Conservation (phyloP, 164 flowering plant species). For the Berberis thunbergii region DNA sequence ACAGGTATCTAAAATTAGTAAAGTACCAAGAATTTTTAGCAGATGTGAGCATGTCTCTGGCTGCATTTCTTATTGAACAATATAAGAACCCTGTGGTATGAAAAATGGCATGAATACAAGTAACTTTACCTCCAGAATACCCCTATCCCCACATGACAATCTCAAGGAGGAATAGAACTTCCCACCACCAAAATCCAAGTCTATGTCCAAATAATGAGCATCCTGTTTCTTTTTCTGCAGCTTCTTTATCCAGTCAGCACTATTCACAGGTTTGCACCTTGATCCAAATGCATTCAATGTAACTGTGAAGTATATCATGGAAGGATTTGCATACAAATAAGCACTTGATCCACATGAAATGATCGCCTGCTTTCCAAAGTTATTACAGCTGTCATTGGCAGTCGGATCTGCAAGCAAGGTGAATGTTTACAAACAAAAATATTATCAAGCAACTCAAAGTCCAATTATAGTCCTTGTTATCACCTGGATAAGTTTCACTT, state of each 20-base stretch:
- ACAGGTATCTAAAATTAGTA: too few relatives aligned
- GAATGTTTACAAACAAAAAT: neutral
- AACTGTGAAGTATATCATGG: constrained; percentile 54
- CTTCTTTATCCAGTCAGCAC: constrained; percentile 75
- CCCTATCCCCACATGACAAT: constrained; percentile 62
- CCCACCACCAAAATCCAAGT: constrained; percentile 72
- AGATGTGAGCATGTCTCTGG: too few relatives aligned
- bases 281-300: constrained; percentile 46
- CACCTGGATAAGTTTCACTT: constrained; percentile 59
- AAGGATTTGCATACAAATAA: constrained; percentile 74
- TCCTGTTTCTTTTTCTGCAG: constrained; percentile 53
- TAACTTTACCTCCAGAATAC: constrained; percentile 70
- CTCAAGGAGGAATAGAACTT: constrained; percentile 66
- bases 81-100: neutral
- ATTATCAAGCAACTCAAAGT: neutral
- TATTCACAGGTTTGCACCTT: constrained; percentile 73
- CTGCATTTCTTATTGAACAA: neutral
- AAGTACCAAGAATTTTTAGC: too few relatives aligned
- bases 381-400: constrained; percentile 14
- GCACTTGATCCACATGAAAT: constrained; percentile 56
- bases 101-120: neutral
- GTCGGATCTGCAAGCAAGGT: constrained; percentile 37
- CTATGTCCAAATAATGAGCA: constrained; percentile 50
- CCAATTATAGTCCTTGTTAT: constrained; percentile 3
- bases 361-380: constrained; percentile 53